These are phyloP conservation scores for Mesotaenium endlicherianum DNA, from an alignment of 139 green algal genomes.

Conservation along the genomic window DNA sequence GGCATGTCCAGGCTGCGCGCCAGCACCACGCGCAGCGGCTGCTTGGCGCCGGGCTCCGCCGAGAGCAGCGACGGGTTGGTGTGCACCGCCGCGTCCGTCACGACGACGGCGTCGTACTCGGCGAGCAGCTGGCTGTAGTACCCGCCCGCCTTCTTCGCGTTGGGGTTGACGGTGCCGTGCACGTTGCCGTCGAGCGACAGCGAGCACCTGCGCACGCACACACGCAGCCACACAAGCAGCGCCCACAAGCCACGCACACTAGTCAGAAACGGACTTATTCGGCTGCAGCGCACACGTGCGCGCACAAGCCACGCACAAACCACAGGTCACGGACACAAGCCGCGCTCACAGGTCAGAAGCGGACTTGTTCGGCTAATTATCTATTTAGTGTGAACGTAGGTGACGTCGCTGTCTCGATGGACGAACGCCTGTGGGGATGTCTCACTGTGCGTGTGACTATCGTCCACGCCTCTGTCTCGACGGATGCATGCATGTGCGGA, in stretches of 20 bases:
- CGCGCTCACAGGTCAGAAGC: no score
- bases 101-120: conserved; percentile 27
- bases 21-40: conserved; percentile 30
- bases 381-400: no score
- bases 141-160: neutral
- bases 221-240: neutral
- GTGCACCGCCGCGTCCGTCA: conserved; percentile 9
- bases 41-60: conserved; percentile 22
- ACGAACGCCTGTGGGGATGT: no score
- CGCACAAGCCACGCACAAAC: no score
- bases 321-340: no score
- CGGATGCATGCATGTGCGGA: no score
- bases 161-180: neutral
- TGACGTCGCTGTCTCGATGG: no score
- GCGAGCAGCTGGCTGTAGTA: conserved; percentile 37
- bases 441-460: no score
- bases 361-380: no score
- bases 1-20: conserved; percentile 8
- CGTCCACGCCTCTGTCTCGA: no score
- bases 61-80: conserved; percentile 20
- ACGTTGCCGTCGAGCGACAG: conserved; percentile 32
- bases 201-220: conserved; percentile 21
- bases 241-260: neutral
- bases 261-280: neutral
- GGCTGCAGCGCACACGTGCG: no score